A percentile compares a stretch with the other conserved stretches of the same genome.
Evolutionary conservation across 1,139 yeast species (phyloP).

Genomic region (Taiozyma sp.): DNA sequence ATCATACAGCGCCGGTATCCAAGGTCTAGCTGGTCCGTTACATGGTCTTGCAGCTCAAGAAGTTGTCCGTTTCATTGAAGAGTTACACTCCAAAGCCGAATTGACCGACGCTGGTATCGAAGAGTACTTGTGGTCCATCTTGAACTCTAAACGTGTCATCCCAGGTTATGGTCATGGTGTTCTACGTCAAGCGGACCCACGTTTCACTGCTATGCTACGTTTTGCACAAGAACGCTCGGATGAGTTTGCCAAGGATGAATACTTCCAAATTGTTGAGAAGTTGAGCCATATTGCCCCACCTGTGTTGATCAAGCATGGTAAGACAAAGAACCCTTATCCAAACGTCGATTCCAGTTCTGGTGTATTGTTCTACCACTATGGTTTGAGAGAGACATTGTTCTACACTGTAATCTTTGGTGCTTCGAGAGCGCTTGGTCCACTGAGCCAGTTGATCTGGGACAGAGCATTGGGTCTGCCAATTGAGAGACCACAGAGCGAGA

Average conservation of each 20-base stretch:
- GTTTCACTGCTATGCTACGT: constrained; percentile 33
- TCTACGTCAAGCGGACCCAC: constrained; percentile 38
- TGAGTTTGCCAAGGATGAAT: constrained; percentile 27
- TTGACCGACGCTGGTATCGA: constrained; percentile 26
- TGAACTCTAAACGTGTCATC: constrained; percentile 36
- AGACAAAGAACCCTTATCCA: constrained; percentile 61
- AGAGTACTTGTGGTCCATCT: constrained; percentile 33
- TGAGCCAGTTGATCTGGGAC: constrained; percentile 56
- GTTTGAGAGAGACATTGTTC: constrained; percentile 47
- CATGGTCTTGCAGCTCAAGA: constrained; percentile 42
- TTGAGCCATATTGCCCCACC: constrained; percentile 44
- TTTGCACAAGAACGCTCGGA: constrained; percentile 28
- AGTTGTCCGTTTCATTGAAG: constrained; percentile 36
- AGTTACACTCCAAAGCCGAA: constrained; percentile 26
- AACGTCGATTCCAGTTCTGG: constrained; percentile 59
- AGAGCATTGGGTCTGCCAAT: constrained; percentile 54
- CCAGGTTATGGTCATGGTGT: constrained; percentile 45
- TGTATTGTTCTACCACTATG: constrained; percentile 52
- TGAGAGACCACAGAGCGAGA: constrained; percentile 50
- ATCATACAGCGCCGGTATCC: constrained; percentile 36
- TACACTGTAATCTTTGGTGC: constrained; percentile 46
- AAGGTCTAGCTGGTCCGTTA: constrained; percentile 40
- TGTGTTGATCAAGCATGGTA: constrained; percentile 51
- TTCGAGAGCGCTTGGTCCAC: constrained; percentile 35
- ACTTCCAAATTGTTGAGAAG: constrained; percentile 29